Evolutionary conservation across 2,329 filamentous ascomycete species (phyloP).

Genomic region (Fonsecaea pedrosoi): DNA sequence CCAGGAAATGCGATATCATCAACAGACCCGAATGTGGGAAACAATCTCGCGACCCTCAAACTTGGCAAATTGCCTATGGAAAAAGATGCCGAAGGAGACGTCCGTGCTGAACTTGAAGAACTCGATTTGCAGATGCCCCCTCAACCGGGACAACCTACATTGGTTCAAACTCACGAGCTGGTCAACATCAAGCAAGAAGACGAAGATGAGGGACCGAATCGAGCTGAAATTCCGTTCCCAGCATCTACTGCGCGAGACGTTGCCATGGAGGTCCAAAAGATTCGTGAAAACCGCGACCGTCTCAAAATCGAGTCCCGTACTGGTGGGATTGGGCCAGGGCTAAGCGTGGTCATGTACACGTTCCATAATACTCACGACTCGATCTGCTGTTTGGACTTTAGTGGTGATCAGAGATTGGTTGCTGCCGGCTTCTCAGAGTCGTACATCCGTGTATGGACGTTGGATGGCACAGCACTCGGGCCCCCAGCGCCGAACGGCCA

Average conservation of each 20-base stretch:
- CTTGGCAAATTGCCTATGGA: slow-evolving; percentile 87
- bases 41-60: slow-evolving; percentile 68
- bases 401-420: slow-evolving; percentile 83
- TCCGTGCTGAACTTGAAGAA: slow-evolving; percentile 84
- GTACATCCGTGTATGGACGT: slow-evolving; percentile 91
- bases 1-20: slow-evolving; percentile 68
- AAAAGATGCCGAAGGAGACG: slow-evolving; percentile 78
- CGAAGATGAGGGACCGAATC: slow-evolving; percentile 78
- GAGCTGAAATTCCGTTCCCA: slow-evolving; percentile 82
- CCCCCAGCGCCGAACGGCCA: slow-evolving; percentile 68
- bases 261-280: slow-evolving; percentile 89
- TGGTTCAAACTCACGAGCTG: slow-evolving; percentile 86
- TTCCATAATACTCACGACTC: slow-evolving; percentile 97
- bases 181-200: slow-evolving; percentile 85
- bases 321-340: slow-evolving; percentile 78
- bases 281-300: slow-evolving; percentile 89
- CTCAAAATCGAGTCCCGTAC: slow-evolving; percentile 86
- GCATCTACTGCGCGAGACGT: slow-evolving; percentile 89
- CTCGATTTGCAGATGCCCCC: slow-evolving; percentile 81
- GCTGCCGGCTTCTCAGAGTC: slow-evolving; percentile 91
- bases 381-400: slow-evolving; percentile 93
- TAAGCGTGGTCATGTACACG: slow-evolving; percentile 96
- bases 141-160: slow-evolving; percentile 69
- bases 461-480: slow-evolving; percentile 81
- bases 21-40: slow-evolving; percentile 62